Conservation (phyloP, 805 yeast species). For the Ogataea nonfermentans region DNA sequence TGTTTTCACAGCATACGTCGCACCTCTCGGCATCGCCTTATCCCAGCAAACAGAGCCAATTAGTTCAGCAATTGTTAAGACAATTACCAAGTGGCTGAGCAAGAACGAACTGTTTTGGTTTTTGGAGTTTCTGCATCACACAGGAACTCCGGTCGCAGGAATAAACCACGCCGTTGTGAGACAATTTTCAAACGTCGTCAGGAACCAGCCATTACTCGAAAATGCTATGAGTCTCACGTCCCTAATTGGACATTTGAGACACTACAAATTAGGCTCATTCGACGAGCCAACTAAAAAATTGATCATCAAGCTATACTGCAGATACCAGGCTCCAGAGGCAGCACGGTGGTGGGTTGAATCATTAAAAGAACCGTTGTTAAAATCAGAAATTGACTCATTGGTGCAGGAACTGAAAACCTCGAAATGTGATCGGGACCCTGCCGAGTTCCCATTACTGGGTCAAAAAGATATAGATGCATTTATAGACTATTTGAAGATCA, state of each 20-base stretch:
- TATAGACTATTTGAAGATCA: slow-evolving; percentile 7
- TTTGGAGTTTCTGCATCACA: slow-evolving; percentile 20
- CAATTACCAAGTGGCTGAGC: slow-evolving; percentile 20
- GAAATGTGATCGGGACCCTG: not conserved
- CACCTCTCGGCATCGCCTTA: slow-evolving; percentile 16
- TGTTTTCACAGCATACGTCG: slow-evolving; percentile 26
- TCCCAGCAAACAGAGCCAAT: slow-evolving; percentile 11
- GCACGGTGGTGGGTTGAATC: slow-evolving; percentile 23
- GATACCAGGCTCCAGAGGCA: slow-evolving; percentile 26
- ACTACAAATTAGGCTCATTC: slow-evolving; percentile 11
- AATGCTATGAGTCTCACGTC: slow-evolving; percentile 24
- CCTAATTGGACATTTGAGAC: slow-evolving; percentile 17
- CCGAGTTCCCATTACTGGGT: slow-evolving; percentile 10
- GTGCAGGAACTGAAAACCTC: slow-evolving; percentile 2
- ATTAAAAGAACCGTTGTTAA: slow-evolving; percentile 6
- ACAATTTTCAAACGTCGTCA: slow-evolving; percentile 9
- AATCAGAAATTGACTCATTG: slow-evolving; percentile 7
- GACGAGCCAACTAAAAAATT: slow-evolving; percentile 11
- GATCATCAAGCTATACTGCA: slow-evolving; percentile 22
- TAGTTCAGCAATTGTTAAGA: slow-evolving; percentile 4
- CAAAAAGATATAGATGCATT: slow-evolving; percentile 8
- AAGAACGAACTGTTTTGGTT: slow-evolving; percentile 22
- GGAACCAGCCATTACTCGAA: slow-evolving; percentile 3
- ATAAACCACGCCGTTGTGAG: slow-evolving; percentile 8
- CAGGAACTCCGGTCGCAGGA: not conserved